Evolutionary conservation across 768 basidiomycete genomes (phyloP), one percentile per base, ranked within the genome.

Genomic region (Amanita brunnescens): DNA sequence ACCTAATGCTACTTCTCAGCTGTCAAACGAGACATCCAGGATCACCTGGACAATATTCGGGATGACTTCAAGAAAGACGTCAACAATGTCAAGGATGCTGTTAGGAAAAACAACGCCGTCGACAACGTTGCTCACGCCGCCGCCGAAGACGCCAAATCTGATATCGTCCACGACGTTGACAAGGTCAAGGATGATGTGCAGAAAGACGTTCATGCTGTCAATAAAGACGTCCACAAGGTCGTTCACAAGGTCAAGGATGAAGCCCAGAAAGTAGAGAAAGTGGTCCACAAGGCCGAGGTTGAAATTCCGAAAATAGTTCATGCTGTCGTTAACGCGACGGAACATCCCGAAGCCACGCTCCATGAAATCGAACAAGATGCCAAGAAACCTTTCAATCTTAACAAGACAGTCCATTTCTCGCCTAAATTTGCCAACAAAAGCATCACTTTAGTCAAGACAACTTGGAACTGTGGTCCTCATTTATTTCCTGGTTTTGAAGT

Each of bases 361-460:
- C 34, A 61, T 57, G 53, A 12, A 41, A 62, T 37, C 59, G 62
- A 29, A 29, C 5, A 7, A 54, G 35, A 37, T 33, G 62, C 69
- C 21, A 63, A 70, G 49, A 58, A 57, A 6, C 41, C 2, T 6
- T 64, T 72, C 53, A 57, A 67, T 29, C 48, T 66, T 26, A 60
- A 63, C 51, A 64, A 70, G 16, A 58, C 64, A 8, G 9, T 52
- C 39, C 1, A 40, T 45, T 57, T 40, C 34, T 51, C 43, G 1
- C 58, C 59, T 7, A 18, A 62, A 10, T 49, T 59, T 37, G 34
- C 70, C 16, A 57, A 66, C 53, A 62, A 68, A 49, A 51, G 54
- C 7, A 67, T 65, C 48, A 67, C 62, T 18, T 41, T 74, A 13
- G 52, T 71, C 21, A 59, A 66, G 49, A 24, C 64, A 38, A 59